phyloP scores from a whole-genome alignment of 192 early-diverging fungal genomes.

The Coemansia sp. region DNA sequence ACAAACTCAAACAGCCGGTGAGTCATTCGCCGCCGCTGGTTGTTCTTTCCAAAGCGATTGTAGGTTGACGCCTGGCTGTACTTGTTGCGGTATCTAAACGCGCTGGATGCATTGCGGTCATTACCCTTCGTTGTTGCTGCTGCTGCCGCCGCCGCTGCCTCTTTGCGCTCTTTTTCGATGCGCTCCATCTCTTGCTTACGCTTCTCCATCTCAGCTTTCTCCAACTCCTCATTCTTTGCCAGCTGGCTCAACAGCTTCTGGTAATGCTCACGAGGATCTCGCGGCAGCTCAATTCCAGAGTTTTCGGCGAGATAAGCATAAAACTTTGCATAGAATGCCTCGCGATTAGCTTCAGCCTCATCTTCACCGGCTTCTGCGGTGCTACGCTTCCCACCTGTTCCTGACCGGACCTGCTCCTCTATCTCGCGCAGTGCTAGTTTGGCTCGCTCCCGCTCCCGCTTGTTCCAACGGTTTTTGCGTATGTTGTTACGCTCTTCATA shows the following conservation, averaged over 20 bases:
- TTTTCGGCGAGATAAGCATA: constrained; percentile 25
- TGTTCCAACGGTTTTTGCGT: constrained; percentile 34
- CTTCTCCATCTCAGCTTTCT: constrained; percentile 35
- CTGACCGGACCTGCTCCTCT: constrained; percentile 18
- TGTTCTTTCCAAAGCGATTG: constrained; percentile 6
- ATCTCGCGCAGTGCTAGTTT: constrained; percentile 16
- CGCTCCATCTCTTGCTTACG: constrained; percentile 32
- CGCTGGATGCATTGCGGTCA: constrained; percentile 9
- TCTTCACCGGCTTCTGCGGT: constrained; percentile 22
- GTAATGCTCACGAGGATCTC: constrained; percentile 46
- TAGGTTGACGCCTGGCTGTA: constrained; percentile 16
- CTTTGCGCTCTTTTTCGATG: constrained; percentile 48
- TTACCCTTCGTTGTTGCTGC: constrained; percentile 13
- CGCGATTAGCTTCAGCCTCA: constrained; percentile 34
- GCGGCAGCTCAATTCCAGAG: constrained; percentile 32
- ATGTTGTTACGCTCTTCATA: constrained; percentile 28
- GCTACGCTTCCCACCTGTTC: constrained; percentile 10
- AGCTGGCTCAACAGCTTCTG: constrained; percentile 37
- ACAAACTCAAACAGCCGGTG: constrained; percentile 50
- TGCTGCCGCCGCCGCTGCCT: constrained; percentile 32
- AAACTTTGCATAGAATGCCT: constrained; percentile 32
- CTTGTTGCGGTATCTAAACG: constrained; percentile 17
- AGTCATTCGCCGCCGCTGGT: constrained; percentile 12
- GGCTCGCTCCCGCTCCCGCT: constrained; percentile 28
- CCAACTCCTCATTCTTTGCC: constrained; percentile 41